Evolutionary conservation across 257 asterid genomes (phyloP).

Genomic region (Capsicum pubescens): DNA sequence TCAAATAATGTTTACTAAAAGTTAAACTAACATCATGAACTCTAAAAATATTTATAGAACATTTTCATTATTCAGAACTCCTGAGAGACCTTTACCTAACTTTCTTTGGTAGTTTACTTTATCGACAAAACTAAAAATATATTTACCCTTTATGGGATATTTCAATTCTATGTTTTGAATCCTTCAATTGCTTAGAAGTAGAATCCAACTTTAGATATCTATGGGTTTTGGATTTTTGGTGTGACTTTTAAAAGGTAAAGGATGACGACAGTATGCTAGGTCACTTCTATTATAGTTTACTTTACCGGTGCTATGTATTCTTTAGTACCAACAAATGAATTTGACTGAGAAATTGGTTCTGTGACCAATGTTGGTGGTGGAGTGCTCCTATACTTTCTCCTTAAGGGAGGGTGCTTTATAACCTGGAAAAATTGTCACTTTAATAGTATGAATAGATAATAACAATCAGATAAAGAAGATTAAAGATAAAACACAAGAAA

Average conservation of each 20-base stretch:
- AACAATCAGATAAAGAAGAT: too few species aligned
- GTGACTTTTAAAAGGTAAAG: background rate
- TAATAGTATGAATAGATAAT: too few species aligned
- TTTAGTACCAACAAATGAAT: constrained; percentile 97
- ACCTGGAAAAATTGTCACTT: constrained; percentile 52
- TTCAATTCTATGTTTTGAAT: constrained; percentile 5
- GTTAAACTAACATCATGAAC: background rate
- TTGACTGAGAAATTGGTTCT: constrained; percentile 84
- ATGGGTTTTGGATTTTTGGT: background rate
- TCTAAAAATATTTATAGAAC: background rate
- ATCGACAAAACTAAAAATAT: constrained; percentile 23
- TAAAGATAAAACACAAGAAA: background rate
- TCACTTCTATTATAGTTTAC: background rate
- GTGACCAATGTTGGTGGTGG: constrained; percentile 85
- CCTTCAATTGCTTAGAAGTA: background rate
- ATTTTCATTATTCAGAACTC: constrained; percentile 17
- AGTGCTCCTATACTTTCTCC: constrained; percentile 64
- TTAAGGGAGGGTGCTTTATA: constrained; percentile 64
- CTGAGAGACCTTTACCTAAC: background rate
- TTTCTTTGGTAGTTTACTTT: background rate
- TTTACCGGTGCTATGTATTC: constrained; percentile 96
- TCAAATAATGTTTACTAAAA: background rate
- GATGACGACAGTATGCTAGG: background rate
- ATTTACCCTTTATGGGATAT: background rate
- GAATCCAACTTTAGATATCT: background rate